phyloP scores from a whole-genome alignment of 768 basidiomycete genomes.

The Leccinum longicurvipes region DNA sequence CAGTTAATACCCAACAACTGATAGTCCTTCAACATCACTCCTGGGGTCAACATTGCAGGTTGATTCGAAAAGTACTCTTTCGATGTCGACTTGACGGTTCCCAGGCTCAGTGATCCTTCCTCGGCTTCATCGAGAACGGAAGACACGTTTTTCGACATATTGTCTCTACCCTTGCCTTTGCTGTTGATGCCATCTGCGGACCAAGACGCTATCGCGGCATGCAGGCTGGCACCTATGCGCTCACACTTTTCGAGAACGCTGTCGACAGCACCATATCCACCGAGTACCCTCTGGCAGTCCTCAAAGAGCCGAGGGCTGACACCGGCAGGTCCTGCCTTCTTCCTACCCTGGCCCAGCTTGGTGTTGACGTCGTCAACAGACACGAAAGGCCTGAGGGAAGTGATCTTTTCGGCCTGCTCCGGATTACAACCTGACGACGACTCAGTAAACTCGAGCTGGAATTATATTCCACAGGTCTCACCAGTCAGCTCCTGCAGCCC shows the following conservation, averaged over 20 bases:
- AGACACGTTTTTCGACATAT: slow-evolving; percentile 19
- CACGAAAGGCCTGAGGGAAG: slow-evolving; percentile 76
- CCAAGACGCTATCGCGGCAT: slow-evolving; percentile 79
- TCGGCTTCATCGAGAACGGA: slow-evolving; percentile 38
- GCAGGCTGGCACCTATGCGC: slow-evolving; percentile 72
- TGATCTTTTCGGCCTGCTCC: slow-evolving; percentile 78
- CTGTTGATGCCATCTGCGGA: slow-evolving; percentile 32
- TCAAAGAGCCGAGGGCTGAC: slow-evolving; percentile 90
- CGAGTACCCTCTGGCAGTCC: slow-evolving; percentile 80
- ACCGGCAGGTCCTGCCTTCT: slow-evolving; percentile 77
- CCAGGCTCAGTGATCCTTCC: slow-evolving; percentile 63
- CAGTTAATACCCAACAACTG: slow-evolving; percentile 98
- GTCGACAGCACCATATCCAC: slow-evolving; percentile 86
- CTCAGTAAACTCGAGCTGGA: slow-evolving; percentile 3
- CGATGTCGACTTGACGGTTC: slow-evolving; percentile 41
- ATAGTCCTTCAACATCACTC: slow-evolving; percentile 88
- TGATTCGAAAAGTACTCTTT: slow-evolving; percentile 73
- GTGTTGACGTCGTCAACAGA: slow-evolving; percentile 68
- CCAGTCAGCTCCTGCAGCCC: slow-evolving; percentile 76
- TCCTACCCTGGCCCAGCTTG: slow-evolving; percentile 83
- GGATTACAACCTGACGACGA: slow-evolving; percentile 60
- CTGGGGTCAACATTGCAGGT: slow-evolving; percentile 62
- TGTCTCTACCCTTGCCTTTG: slow-evolving; percentile 41
- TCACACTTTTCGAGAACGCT: slow-evolving; percentile 87
- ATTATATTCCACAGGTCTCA: slow-evolving; percentile 29